Conservation (phyloP, 23 red algal species). For the Gracilariopsis chorda region DNA sequence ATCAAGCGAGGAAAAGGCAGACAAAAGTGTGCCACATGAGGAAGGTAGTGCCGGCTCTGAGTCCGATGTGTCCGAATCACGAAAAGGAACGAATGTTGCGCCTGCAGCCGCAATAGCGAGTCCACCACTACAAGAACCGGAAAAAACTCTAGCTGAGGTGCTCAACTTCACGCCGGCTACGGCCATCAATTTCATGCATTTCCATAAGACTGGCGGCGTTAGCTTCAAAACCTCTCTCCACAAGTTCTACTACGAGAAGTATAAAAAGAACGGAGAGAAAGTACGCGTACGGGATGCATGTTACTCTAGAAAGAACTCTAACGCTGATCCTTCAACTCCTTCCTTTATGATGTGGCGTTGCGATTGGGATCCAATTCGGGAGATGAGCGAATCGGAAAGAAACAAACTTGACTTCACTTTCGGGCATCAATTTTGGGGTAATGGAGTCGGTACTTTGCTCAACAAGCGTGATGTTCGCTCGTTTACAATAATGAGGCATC, state of each 20-base stretch:
- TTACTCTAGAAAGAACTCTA: background rate
- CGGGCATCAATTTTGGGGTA: slow-evolving; percentile 53
- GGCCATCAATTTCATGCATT: slow-evolving; percentile 68
- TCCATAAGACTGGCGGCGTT: slow-evolving; percentile 62
- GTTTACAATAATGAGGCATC: slow-evolving; percentile 52
- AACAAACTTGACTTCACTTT: slow-evolving; percentile 46
- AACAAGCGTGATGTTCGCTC: slow-evolving; percentile 43
- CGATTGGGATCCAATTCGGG: slow-evolving; percentile 50
- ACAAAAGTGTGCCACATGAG: too few relatives aligned
- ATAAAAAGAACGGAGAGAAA: slow-evolving; percentile 15
- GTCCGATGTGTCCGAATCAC: too few relatives aligned
- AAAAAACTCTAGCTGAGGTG: background rate
- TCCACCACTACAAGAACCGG: too few relatives aligned
- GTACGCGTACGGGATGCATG: slow-evolving; percentile 29
- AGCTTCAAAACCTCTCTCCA: slow-evolving; percentile 46
- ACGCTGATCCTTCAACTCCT: background rate
- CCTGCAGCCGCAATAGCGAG: too few relatives aligned
- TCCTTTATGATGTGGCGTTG: slow-evolving; percentile 52
- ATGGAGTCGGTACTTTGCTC: slow-evolving; percentile 32
- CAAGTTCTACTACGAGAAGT: slow-evolving; percentile 22
- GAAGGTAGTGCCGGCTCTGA: too few relatives aligned
- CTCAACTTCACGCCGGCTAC: slow-evolving; percentile 22
- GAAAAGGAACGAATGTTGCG: too few relatives aligned
- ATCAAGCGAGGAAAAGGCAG: too few relatives aligned
- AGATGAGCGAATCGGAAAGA: slow-evolving; percentile 19